These are phyloP conservation scores for Myotisia sp. DNA, from an alignment of 2,329 filamentous ascomycete genomes.

Conservation along the genomic window DNA sequence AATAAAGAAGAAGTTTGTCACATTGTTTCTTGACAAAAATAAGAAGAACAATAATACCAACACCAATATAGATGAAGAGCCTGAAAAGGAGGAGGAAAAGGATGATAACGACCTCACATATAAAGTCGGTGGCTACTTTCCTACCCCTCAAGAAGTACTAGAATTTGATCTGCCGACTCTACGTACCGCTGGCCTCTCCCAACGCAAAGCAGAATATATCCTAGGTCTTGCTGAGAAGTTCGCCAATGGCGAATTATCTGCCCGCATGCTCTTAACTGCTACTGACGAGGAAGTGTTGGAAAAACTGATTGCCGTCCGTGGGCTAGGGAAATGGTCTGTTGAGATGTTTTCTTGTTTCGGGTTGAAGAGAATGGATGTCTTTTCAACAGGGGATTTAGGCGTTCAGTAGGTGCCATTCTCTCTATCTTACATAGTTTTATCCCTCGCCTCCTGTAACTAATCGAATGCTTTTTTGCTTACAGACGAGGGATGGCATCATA, in stretches of 20 bases:
- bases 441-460: neutral
- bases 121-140: conserved; percentile 41
- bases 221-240: conserved; percentile 76
- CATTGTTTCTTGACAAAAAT: conserved; percentile 43
- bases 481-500: conserved; percentile 79
- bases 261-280: conserved; percentile 60
- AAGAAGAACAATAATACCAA: conserved; percentile 7
- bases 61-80: conserved; percentile 2
- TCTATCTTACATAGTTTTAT: neutral
- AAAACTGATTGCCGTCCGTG: conserved; percentile 69
- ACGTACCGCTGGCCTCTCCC: conserved; percentile 74
- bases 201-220: conserved; percentile 93
- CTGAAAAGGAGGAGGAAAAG: neutral
- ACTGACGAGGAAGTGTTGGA: conserved; percentile 76
- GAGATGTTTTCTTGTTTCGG: conserved; percentile 98
- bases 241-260: conserved; percentile 55
- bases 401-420: conserved; percentile 54
- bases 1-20: conserved; percentile 75
- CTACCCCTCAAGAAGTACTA: conserved; percentile 59
- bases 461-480: neutral
- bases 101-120: conserved; percentile 9
- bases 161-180: conserved; percentile 49
- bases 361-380: conserved; percentile 89
- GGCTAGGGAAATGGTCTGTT: conserved; percentile 78
- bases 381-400: conserved; percentile 79